Evolutionary conservation across 805 yeast species (phyloP).

Genomic region (Teunomyces atbi): DNA sequence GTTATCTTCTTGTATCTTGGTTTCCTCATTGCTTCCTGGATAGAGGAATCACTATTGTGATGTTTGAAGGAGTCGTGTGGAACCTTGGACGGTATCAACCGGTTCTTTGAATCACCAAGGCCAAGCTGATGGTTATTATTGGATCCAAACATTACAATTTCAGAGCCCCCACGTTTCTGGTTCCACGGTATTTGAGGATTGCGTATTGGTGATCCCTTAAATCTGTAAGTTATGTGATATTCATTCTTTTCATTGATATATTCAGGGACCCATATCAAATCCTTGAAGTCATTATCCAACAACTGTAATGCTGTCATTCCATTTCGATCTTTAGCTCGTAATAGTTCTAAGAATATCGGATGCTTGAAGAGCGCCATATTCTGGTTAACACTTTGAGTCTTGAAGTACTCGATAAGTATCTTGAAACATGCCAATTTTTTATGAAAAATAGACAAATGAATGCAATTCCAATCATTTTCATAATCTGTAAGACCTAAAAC

Average conservation of each 20-base stretch:
- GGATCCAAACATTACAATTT: constrained; percentile 59
- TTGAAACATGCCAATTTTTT: constrained; percentile 58
- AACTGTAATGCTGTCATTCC: constrained; percentile 74
- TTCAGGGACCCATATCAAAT: constrained; percentile 42
- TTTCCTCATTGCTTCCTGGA: constrained; percentile 18
- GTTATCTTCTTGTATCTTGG: constrained; percentile 49
- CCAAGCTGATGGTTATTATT: constrained; percentile 65
- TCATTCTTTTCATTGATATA: constrained; percentile 38
- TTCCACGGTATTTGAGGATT: constrained; percentile 32
- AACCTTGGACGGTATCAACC: constrained; percentile 40
- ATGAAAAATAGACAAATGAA: constrained; percentile 66
- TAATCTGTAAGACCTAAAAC: constrained; percentile 48
- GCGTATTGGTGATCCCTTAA: constrained; percentile 11
- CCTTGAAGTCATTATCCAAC: constrained; percentile 45
- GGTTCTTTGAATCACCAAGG: constrained; percentile 57
- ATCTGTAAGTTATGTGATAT: constrained; percentile 25
- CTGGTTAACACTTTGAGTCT: constrained; percentile 15
- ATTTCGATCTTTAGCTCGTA: constrained; percentile 65
- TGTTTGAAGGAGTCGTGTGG: constrained; percentile 26
- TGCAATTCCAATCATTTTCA: constrained; percentile 80
- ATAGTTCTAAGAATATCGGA: constrained; percentile 32
- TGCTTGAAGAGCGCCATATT: constrained; percentile 11
- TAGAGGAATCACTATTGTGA: constrained; percentile 3
- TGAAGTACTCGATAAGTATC: constrained; percentile 28
- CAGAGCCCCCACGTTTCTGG: constrained; percentile 52